Conservation (phyloP, 805 yeast species). For the Suhomyces emberorum region DNA sequence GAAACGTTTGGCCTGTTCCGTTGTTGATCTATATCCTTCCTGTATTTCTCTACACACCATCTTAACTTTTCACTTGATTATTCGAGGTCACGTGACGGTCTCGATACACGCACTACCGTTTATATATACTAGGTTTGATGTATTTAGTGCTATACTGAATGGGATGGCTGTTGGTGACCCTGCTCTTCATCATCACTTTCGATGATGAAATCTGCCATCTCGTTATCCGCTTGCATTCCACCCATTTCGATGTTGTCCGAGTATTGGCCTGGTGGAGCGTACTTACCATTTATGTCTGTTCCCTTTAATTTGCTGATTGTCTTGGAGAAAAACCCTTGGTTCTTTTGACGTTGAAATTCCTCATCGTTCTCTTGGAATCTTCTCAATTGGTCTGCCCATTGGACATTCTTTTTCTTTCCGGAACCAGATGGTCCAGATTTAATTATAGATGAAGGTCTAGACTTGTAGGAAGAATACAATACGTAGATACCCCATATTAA, state of each 20-base stretch:
- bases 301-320: conserved; percentile 33
- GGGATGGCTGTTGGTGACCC: conserved; percentile 3
- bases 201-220: conserved; percentile 39
- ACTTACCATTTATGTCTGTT: conserved; percentile 22
- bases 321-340: conserved; percentile 36
- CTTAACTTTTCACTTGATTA: no score
- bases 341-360: conserved; percentile 15
- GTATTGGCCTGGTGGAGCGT: conserved; percentile 18
- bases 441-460: conserved; percentile 42
- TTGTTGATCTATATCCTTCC: no score
- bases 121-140: no score
- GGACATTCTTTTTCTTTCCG: conserved; percentile 43
- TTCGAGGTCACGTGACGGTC: no score
- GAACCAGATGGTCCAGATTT: conserved; percentile 29
- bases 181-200: conserved; percentile 48
- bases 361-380: conserved; percentile 31
- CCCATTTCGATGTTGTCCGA: conserved; percentile 35
- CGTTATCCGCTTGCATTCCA: conserved; percentile 18
- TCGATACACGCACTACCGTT: no score
- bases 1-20: no score
- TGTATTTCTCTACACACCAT: no score
- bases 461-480: conserved; percentile 33
- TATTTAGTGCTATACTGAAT: not conserved
- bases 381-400: conserved; percentile 46
- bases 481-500: conserved; percentile 41